A percentile compares a stretch with the other conserved stretches of the same genome.
These are phyloP conservation scores for Graphium sp. DNA, from an alignment of 2,329 filamentous ascomycete species.

Conservation along the genomic window DNA sequence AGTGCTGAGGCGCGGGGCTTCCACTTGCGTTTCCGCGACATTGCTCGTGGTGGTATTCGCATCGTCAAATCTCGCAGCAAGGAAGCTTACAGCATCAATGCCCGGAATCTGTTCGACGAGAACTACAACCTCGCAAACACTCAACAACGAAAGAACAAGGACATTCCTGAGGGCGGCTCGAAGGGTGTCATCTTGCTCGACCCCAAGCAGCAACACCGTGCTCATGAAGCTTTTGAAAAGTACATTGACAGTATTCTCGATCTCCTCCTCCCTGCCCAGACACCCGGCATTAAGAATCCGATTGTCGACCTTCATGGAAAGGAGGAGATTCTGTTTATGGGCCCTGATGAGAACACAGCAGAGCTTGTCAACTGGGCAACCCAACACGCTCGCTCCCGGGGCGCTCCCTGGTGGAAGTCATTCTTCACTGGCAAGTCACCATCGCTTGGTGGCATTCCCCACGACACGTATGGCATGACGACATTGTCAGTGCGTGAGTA, in stretches of 20 bases:
- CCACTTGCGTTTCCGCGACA: conserved; percentile 93
- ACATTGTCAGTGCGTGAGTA: conserved; percentile 93
- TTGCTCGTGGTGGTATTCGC: conserved; percentile 89
- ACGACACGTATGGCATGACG: conserved; percentile 95
- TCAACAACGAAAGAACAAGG: conserved; percentile 99
- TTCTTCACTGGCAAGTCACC: conserved; percentile 99
- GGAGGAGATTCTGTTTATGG: conserved; percentile 96
- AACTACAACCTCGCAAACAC: conserved; percentile 98
- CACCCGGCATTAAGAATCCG: conserved; percentile 96
- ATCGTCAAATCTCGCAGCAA: conserved; percentile 97
- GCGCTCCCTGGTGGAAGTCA: conserved; percentile 98
- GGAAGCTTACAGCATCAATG: conserved; percentile 92
- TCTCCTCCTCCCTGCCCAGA: conserved; percentile 73
- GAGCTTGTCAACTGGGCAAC: conserved; percentile 98
- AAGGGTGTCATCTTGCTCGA: conserved; percentile 96
- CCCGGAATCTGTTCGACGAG: conserved; percentile 90
- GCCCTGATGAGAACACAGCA: conserved; percentile 96
- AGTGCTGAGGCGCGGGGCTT: conserved; percentile 94
- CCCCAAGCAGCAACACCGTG: conserved; percentile 85
- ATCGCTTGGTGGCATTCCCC: conserved; percentile 87
- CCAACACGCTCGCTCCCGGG: conserved; percentile 71
- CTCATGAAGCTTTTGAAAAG: conserved; percentile 88
- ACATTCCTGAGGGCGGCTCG: conserved; percentile 93
- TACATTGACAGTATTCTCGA: conserved; percentile 99
- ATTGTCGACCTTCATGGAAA: conserved; percentile 92